phyloP scores from a whole-genome alignment of 148 eudicot species.

The Rhododendron kiyosumense region DNA sequence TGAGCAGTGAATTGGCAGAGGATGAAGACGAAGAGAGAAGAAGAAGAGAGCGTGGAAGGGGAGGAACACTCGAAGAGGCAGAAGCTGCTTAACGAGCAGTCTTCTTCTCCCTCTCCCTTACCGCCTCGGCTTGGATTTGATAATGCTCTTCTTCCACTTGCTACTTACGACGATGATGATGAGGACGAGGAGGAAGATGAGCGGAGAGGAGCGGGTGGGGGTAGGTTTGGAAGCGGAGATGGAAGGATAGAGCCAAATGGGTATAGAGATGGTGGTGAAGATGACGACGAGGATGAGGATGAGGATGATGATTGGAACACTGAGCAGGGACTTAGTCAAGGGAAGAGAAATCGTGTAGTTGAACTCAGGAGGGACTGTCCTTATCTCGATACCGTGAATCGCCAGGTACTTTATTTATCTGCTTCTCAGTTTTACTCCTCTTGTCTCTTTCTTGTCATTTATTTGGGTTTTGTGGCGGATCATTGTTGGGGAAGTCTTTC shows the following conservation, averaged over 20 bases:
- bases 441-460: background rate
- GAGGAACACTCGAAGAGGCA: constrained; percentile 44
- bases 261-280: background rate
- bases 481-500: background rate
- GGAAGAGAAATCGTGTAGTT: constrained; percentile 36
- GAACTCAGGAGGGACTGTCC: constrained; percentile 85
- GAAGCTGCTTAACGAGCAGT: constrained; percentile 28
- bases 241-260: constrained; percentile 21
- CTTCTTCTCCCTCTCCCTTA: constrained; percentile 15
- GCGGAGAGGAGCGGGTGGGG: constrained; percentile 20
- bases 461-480: background rate
- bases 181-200: constrained; percentile 68
- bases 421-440: background rate
- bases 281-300: constrained; percentile 26
- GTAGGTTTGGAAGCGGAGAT: constrained; percentile 7
- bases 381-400: constrained; percentile 89
- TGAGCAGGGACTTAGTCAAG: constrained; percentile 18
- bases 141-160: constrained; percentile 71
- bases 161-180: constrained; percentile 59
- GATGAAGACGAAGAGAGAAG: constrained; percentile 41
- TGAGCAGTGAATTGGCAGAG: constrained; percentile 13
- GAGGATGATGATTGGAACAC: constrained; percentile 33
- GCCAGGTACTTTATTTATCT: constrained; percentile 51
- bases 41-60: constrained; percentile 26
- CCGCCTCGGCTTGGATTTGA: constrained; percentile 40